Evolutionary conservation across 768 basidiomycete genomes (phyloP).

Genomic region (Termitomyces sp.): DNA sequence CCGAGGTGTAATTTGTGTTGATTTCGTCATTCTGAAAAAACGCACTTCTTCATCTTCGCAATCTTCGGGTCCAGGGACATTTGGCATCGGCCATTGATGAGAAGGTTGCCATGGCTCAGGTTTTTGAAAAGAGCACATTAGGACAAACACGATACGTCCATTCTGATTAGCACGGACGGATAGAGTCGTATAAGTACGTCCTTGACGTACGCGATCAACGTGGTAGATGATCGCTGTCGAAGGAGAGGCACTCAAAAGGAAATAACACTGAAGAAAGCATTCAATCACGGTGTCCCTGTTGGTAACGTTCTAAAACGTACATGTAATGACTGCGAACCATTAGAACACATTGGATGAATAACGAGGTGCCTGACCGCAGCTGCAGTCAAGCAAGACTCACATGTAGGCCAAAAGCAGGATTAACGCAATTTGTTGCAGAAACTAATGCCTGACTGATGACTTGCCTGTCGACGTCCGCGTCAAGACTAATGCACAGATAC

Average conservation of each 20-base stretch:
- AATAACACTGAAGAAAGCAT: constrained; percentile 58
- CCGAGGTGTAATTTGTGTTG: constrained; percentile 26
- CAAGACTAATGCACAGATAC: not conserved
- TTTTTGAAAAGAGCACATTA: constrained; percentile 79
- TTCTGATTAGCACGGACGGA: constrained; percentile 56
- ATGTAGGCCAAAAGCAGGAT: constrained; percentile 60
- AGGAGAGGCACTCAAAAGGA: constrained; percentile 69
- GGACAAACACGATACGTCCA: constrained; percentile 43
- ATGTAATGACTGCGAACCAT: constrained; percentile 52
- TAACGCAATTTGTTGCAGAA: constrained; percentile 72
- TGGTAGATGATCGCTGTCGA: constrained; percentile 72
- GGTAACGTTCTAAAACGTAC: constrained; percentile 33
- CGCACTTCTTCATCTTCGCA: constrained; percentile 55
- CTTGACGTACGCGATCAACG: constrained; percentile 72
- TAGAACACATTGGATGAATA: not conserved
- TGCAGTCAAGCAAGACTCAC: constrained; percentile 36
- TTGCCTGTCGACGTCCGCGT: constrained; percentile 40
- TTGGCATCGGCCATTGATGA: constrained; percentile 65
- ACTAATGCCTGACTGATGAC: constrained; percentile 87
- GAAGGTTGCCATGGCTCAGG: constrained; percentile 73
- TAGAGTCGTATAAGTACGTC: constrained; percentile 67
- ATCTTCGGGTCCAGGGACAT: constrained; percentile 52
- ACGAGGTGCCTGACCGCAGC: not conserved
- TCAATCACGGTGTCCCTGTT: not conserved
- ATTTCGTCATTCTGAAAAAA: constrained; percentile 24